Base-by-base conservation (phyloP, 2,329 filamentous ascomycete genomes). In the Beauveria asiatica region DNA sequence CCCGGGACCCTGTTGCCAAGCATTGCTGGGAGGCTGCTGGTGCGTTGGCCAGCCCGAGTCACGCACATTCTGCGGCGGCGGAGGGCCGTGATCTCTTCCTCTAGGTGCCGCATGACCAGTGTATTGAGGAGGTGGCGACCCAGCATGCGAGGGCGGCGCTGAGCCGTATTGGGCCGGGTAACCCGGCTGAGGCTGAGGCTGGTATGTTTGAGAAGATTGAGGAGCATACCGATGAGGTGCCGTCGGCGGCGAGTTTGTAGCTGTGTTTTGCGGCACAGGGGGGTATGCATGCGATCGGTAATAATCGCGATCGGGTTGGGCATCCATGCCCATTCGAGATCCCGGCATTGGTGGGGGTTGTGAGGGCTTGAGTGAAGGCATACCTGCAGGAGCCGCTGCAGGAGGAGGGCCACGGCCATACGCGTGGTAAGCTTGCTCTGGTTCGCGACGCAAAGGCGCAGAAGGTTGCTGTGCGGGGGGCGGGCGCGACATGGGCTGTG, bases 41-140 rank as follows among this genome's bases (percentile, higher is more conserved):
- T 65, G 41, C 56, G 67, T 64, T 10, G 63, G 62, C 42, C 56
- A 59, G 19, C 50, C 37, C 16, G 42, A 9, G 13, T 58, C 54
- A 10, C 60, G 50, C 25, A 63, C 48, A 17, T 53, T 62, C 8
- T 62, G 64, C n/a, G 63, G 62, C 8, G 62, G 54, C 1, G 62
- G 59, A 23, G 57, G 57, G 16, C 49, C 57, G 6, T 44, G 49
- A 13, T 65, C 63, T 27, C 63, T 59, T 9, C 58, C 63, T 16
- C 61, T 53, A 1, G 59, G 62, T 11, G 27, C 52, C n/a, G 74
- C 73, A 66, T 84, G 81, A 10, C 74, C 69, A 0, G 76, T 73
- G 60, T 84, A 85, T 64, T 83, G 82, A 21, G 79, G 76, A n/a
- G 79, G 76, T n/a, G 81, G 80, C n/a, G 76, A 75, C 23, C 74